Conservation (phyloP, 495 filamentous ascomycete genomes). For the Eremomyces bilateralis region DNA sequence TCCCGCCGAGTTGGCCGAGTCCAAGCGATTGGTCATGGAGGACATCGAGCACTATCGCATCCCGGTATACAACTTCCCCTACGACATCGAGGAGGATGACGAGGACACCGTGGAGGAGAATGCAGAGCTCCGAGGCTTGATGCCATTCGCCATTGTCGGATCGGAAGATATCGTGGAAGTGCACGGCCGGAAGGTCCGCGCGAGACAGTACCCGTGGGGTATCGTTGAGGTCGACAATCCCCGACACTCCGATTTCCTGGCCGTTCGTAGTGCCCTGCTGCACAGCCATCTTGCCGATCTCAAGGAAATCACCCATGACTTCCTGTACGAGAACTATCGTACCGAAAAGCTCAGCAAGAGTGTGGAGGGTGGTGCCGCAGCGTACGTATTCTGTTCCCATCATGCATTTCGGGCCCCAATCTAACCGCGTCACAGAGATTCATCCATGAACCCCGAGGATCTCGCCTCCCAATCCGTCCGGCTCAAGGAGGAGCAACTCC, state of each 20-base stretch:
- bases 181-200: constrained; percentile 71
- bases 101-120: constrained; percentile 99
- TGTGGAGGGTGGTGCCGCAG: constrained; percentile 69
- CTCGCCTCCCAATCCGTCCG: constrained; percentile 90
- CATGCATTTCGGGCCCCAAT: no score
- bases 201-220: constrained; percentile 96
- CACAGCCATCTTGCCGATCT: constrained; percentile 95
- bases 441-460: constrained; percentile 94
- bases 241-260: constrained; percentile 93
- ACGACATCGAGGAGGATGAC: constrained; percentile 98
- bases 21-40: constrained; percentile 99
- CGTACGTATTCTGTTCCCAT: constrained; percentile 43
- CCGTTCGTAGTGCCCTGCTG: constrained; percentile 84
- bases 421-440: constrained; percentile 38
- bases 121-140: constrained; percentile 82
- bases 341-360: constrained; percentile 99
- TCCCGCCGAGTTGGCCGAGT: constrained; percentile 88
- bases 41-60: constrained; percentile 99
- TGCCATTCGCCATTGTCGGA: constrained; percentile 97
- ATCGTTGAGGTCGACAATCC: constrained; percentile 98
- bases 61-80: constrained; percentile 99
- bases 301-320: constrained; percentile 98
- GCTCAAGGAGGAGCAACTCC: constrained; percentile 96
- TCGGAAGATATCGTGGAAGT: constrained; percentile 92
- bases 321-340: constrained; percentile 99